phyloP scores from a whole-genome alignment of 140 eudicot genomes.

The Anethum foeniculum region DNA sequence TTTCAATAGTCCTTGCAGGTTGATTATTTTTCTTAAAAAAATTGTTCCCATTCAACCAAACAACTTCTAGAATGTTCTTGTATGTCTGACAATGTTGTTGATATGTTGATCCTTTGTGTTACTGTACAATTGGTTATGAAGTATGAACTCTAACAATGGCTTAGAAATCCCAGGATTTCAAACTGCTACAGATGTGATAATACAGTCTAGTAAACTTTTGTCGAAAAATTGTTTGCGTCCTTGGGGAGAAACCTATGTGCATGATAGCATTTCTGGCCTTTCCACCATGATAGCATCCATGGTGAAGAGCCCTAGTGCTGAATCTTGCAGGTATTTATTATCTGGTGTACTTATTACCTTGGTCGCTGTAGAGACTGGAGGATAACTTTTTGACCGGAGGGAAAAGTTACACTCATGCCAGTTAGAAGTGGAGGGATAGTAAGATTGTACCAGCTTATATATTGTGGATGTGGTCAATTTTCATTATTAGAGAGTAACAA shows the following conservation, averaged over 20 bases:
- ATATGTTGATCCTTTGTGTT: background rate
- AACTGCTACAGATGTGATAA: background rate
- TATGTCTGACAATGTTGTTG: background rate
- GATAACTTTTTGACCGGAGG: conserved; percentile 3
- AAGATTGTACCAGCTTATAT: background rate
- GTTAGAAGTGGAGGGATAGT: background rate
- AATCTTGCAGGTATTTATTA: background rate
- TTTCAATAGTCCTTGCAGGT: background rate
- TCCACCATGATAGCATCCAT: background rate
- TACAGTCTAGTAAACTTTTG: background rate
- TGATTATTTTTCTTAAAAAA: background rate
- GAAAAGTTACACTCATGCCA: background rate
- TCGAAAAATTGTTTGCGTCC: background rate
- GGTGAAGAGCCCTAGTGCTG: background rate
- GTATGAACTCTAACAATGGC: background rate
- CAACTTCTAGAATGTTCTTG: background rate
- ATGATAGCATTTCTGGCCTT: background rate
- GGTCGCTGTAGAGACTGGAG: background rate
- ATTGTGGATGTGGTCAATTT: conserved; percentile 4
- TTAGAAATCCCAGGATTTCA: background rate
- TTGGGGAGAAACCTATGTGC: background rate
- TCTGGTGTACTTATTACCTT: background rate
- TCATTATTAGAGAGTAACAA: conserved; percentile 8
- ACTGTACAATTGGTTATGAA: background rate
- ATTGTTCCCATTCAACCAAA: background rate